Conservation (phyloP, 73 alveolate genomes). For the Paramecium caudatum region DNA sequence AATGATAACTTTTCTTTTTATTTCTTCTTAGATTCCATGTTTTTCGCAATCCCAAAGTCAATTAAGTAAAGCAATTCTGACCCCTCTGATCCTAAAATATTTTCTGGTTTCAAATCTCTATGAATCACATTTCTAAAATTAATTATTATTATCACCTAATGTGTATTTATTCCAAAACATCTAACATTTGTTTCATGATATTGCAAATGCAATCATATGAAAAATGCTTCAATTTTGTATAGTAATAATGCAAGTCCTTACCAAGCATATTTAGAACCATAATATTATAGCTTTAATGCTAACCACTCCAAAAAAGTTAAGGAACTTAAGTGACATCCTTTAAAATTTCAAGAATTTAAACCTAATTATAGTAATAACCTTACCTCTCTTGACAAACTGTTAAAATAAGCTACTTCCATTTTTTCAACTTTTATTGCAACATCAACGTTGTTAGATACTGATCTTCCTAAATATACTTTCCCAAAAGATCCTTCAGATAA, state of each 20-base stretch:
- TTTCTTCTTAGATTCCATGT: slow-evolving; percentile 85
- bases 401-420: slow-evolving; percentile 15
- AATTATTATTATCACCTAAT: background rate
- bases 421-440: slow-evolving; percentile 31
- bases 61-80: slow-evolving; percentile 83
- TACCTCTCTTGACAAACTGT: slow-evolving; percentile 21
- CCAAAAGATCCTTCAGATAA: slow-evolving; percentile 65
- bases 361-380: slow-evolving; percentile 10
- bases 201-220: slow-evolving; percentile 64
- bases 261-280: slow-evolving; percentile 69
- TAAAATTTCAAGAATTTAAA: background rate
- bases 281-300: slow-evolving; percentile 36
- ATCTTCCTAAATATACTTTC: slow-evolving; percentile 29
- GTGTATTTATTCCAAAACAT: slow-evolving; percentile 57
- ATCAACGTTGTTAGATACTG: background rate
- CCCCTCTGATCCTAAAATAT: slow-evolving; percentile 77
- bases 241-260: slow-evolving; percentile 64
- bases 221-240: slow-evolving; percentile 63
- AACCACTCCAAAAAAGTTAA: slow-evolving; percentile 59
- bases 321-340: slow-evolving; percentile 14
- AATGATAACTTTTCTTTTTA: slow-evolving; percentile 78
- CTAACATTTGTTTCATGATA: slow-evolving; percentile 41
- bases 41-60: slow-evolving; percentile 91
- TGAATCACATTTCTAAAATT: slow-evolving; percentile 67
- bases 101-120: slow-evolving; percentile 89